Evolutionary conservation across 768 basidiomycete genomes (phyloP), one percentile per base, ranked within the genome.

Genomic region (Serendipita indica): DNA sequence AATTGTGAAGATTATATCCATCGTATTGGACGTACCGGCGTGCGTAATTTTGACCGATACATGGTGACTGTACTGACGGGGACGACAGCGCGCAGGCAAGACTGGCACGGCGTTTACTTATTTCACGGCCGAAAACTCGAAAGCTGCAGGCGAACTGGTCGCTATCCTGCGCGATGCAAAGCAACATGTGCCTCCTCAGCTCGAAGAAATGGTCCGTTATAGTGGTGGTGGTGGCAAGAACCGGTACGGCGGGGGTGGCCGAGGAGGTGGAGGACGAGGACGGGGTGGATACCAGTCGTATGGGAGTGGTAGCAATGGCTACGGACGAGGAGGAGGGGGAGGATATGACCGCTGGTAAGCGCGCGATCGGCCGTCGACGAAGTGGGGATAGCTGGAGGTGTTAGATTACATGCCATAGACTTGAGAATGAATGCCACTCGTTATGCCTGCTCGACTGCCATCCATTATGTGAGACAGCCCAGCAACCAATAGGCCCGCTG

Each of bases 1-100:
- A 93, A 94, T 68, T 89, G 88, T 67, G 92, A 94, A 75, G 93
- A 96, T 72, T 98, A 98, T 72, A 91, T 97, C 61, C 94, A 99
- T 73, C 90, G 94, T 65, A 99, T 99, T 67, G 96, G 94, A 63
- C 91, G 94, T 70, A 96, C 94, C 63, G 93, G 93, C 59, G 89
- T 89, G 71, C 45, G 79, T 69, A 14, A 32, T 22, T 22, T 43
- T 28, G 16, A 13, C 33, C 25, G 1, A 12, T 20, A 43, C 16
- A 22, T 16, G 12, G 52, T 18, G 20, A 14, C 14, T 14, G 39
- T 56, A 72, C 65, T 57, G 60, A 25, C 3, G 39, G 45, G 37
- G 59, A 33, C 33, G 35, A 28, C 63, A 91, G 88, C 89, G 89
- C 70, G 91, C 90, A 41, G 90, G 90, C 37, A 79, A 83, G 80